Base-by-base conservation (phyloP, 305 asterid species). In the Fraxinus paxiana region DNA sequence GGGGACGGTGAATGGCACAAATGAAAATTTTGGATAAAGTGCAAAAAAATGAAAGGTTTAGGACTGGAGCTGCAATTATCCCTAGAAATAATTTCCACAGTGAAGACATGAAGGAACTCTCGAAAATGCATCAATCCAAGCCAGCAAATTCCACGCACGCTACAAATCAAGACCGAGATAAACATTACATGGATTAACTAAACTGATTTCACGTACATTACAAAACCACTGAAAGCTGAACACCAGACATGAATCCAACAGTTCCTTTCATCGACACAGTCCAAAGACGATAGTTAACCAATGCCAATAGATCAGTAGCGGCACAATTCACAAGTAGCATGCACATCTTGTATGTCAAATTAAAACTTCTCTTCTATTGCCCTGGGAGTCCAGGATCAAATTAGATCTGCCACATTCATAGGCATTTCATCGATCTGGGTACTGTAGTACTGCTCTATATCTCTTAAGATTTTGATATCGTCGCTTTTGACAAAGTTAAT, bases 371-470 rank as follows among this genome's bases (percentile, higher is more conserved):
- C 8, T 28, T 26, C 2, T n/a, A 33, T 24, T 63, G 86, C 82
- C 48, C 43, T n/a, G 1, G 12, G 34, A 65, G 80, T 24, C 20
- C 37, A 34, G 13, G n/a, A 67, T 85, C 80, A 91, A 59, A 95
- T 92, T 34, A 95, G 85, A 89, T 95, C 98, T 17, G 98, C 98
- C 38, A 95, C 96, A 33, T 95, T 95, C 98, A 95, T 95, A 18
- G 98, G 98, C 98, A 95, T 95, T 87, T 95, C 98, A 77, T 95
- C 98, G 1, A 95, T 95, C 88, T 95, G 98, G 13, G 98, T 93
- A 82, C 97, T 94, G 86, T 93, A 95, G 82, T 95, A 92, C 80
- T 93, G 98, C 89, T 95, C 98, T 34, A 95, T 92, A 76, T 93
- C 98, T 83, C 98, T 87, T 34, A 93, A 87, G 86, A 95, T 95